These are phyloP conservation scores for Cytospora piceae DNA, from an alignment of 2,329 filamentous ascomycete species.

Conservation along the genomic window DNA sequence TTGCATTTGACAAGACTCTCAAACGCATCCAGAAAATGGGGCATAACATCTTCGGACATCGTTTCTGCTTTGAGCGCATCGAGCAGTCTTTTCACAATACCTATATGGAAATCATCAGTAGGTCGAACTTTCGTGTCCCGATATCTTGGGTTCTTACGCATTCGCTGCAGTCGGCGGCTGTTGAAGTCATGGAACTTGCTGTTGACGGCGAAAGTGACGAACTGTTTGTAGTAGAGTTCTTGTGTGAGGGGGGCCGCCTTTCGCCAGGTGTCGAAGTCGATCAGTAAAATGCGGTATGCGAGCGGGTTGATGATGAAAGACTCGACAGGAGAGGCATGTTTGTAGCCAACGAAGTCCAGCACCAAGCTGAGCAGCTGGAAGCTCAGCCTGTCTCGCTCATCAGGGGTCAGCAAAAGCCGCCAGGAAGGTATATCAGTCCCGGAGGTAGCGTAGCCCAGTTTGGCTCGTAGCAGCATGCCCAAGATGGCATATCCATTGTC, in stretches of 20 bases:
- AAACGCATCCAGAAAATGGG: conserved; percentile 78
- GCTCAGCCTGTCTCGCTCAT: conserved; percentile 59
- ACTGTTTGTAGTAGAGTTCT: conserved; percentile 90
- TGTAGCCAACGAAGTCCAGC: conserved; percentile 86
- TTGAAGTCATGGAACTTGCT: conserved; percentile 96
- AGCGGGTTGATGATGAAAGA: conserved; percentile 96
- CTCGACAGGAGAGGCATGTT: conserved; percentile 75
- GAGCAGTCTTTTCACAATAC: conserved; percentile 85
- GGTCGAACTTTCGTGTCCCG: conserved; percentile 7
- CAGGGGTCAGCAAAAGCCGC: conserved; percentile 51
- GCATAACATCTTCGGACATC: conserved; percentile 71
- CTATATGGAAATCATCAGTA: conserved; percentile 47
- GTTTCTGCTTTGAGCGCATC: conserved; percentile 88
- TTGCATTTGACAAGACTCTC: conserved; percentile 79
- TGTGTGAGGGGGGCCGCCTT: conserved; percentile 77
- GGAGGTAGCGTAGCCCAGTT: conserved; percentile 63
- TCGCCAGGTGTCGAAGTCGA: conserved; percentile 94
- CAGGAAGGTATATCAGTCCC: conserved; percentile 40
- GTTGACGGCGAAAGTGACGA: conserved; percentile 81
- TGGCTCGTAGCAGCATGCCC: conserved; percentile 80
- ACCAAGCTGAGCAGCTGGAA: conserved; percentile 75
- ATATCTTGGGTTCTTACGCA: conserved; percentile 66
- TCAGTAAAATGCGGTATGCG: conserved; percentile 87
- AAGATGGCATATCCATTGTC: conserved; percentile 93
- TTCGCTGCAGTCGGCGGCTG: conserved; percentile 79